Base-by-base conservation (phyloP, 148 eudicot genomes). In the Chenopodium album region DNA sequence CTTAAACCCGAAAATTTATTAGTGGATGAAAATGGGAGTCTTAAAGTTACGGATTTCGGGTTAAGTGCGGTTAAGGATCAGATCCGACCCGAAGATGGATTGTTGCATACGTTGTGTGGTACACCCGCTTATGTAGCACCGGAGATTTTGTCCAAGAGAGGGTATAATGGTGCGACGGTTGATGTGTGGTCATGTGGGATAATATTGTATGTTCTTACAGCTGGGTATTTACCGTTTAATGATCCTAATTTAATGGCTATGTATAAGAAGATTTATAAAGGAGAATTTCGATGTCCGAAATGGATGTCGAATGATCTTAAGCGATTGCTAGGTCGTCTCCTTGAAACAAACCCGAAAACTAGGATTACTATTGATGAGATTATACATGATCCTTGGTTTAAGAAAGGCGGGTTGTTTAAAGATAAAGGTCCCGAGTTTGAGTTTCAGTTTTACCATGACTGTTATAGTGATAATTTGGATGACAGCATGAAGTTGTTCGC, bases 101-200 rank as follows among this genome's bases (percentile, higher is more conserved):
- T 90, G 71, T 78, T 94, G 11, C 95, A 94, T 81, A 94, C 95
- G n/a, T 78, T 92, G 0, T 94, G 98, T 75, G 98, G 98, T n/a
- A 92, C 95, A n/a, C 98, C 98, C 3, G 95, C 98, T 3, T 94
- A 94, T 72, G 98, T 94, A 28, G 94, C 98, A 10, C 98, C 98
- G 20, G 98, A 94, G 85, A 85, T 94, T 65, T 84, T 92, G 52
- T 66, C 86, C 16, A 94, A 90, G 84, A 89, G 80, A 71, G 98
- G 98, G 14, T 94, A 94, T 75, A 87, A 94, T 32, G 98, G 98
- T 0, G 92, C 91, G 6, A 89, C 80, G 86, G 82, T 91, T 4
- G 98, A 94, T 82, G 73, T 94, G 0, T 94, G 98, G 98, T 94
- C 98, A 0, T 90, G 95, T 76, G 98, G 95, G 23, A 76, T 94